Evolutionary conservation across 148 eudicot species (phyloP), one percentile per base, ranked within the genome.

Genomic region (Fagopyrum homotropicum): DNA sequence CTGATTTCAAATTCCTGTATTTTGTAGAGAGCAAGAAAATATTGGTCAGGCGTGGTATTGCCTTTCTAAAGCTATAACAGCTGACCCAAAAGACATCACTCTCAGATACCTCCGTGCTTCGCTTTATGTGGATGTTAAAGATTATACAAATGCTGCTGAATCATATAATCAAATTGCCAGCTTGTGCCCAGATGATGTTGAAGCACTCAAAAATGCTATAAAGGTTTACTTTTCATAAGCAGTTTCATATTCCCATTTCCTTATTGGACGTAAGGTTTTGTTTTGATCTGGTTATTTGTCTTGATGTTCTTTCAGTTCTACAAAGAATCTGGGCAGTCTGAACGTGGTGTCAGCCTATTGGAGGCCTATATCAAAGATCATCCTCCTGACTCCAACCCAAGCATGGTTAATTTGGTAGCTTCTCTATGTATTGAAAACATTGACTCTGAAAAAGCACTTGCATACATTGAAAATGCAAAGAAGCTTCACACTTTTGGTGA

Each of bases 61-160:
- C 80, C 91, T 94, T 72, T 71, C 79, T n/a, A 91, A 89, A 82
- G 98, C 98, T 66, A 91, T 94, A 76, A 81, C 75, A 72, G 93
- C 97, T 72, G 95, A 94, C 82, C 97, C 95, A 50, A 78, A 72
- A 74, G 93, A 94, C 84, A 75, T 84, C 74, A 75, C 80, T 73
- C 97, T 91, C 50, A 82, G 77, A 74, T 79, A 84, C 81, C 76
- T 64, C 22, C 88, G 85, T 61, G 98, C 98, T 83, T 84, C 89
- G 19, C 84, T 87, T 30, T 90, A 44, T 79, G 61, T 88, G 80
- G 89, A 94, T 80, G 79, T 83, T 49, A 86, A 85, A 73, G 85
- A 90, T 15, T 84, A 72, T 80, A 83, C 74, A 40, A 88, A 84
- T 81, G 98, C 98, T 75, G 98, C 98, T 78, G 97, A 89, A 73